phyloP scores from a whole-genome alignment of 2,329 filamentous ascomycete genomes.

The Monilinia vaccinii-corymbosi region DNA sequence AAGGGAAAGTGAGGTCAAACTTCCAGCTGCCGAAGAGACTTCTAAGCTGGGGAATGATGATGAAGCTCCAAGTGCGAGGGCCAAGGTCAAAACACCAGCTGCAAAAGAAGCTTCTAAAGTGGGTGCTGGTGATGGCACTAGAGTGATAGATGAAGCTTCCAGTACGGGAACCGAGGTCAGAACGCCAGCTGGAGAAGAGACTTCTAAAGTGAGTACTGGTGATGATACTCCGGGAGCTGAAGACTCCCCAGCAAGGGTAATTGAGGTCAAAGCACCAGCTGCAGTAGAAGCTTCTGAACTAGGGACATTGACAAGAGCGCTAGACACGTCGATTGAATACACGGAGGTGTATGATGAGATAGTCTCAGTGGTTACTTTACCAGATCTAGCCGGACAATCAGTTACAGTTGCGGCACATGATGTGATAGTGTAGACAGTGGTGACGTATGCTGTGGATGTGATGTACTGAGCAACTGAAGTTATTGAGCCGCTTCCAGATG shows the following conservation, averaged over 20 bases:
- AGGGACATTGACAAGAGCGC: neutral
- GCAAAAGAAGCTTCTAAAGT: neutral
- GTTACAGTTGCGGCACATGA: constrained; percentile 38
- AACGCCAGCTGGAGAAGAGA: neutral
- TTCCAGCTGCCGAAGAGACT: neutral
- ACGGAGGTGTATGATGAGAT: constrained; percentile 35
- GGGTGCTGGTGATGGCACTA: neutral
- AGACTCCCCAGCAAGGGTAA: neutral
- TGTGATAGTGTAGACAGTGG: constrained; percentile 41
- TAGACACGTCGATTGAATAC: constrained; percentile 14
- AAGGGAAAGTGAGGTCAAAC: neutral
- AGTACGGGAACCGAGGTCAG: neutral
- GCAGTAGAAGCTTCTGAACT: neutral
- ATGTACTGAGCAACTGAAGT: neutral
- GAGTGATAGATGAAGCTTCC: neutral
- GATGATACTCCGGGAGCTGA: too few relatives aligned
- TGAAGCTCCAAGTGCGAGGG: too few relatives aligned
- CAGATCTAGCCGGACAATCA: constrained; percentile 39
- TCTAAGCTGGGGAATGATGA: neutral
- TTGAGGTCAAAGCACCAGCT: neutral
- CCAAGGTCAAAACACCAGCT: neutral
- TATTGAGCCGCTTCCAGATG: neutral
- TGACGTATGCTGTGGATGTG: constrained; percentile 35
- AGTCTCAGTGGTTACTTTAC: constrained; percentile 30
- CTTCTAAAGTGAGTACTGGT: neutral